A percentile compares a stretch with the other conserved stretches of the same genome.
phyloP scores from a whole-genome alignment of 225 moss, liverwort and hornwort genomes.

The Marchantia polymorpha region DNA sequence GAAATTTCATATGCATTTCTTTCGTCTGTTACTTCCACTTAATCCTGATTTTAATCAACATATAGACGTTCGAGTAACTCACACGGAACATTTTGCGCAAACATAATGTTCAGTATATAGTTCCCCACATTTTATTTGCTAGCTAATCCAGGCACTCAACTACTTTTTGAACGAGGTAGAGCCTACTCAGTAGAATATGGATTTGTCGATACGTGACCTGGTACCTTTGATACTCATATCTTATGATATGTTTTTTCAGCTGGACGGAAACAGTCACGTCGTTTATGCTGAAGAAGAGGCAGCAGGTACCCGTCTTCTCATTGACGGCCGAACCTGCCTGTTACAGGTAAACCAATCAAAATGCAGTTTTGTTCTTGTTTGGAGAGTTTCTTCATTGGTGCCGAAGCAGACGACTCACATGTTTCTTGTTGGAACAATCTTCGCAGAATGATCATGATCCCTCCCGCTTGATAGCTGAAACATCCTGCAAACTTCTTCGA shows the following conservation, averaged over 20 bases:
- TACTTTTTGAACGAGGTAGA: too few species aligned
- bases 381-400: background rate
- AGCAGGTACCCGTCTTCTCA: slow-evolving; percentile 86
- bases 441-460: slow-evolving; percentile 96
- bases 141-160: too few species aligned
- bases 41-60: too few species aligned
- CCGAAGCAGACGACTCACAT: background rate
- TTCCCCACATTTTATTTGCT: too few species aligned
- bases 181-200: too few species aligned
- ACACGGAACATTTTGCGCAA: too few species aligned
- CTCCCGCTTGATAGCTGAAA: slow-evolving; percentile 82
- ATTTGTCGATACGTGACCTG: background rate
- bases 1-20: too few species aligned
- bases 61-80: too few species aligned
- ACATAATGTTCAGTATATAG: too few species aligned
- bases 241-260: slow-evolving; percentile 39
- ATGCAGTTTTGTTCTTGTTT: background rate
- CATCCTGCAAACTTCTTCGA: slow-evolving; percentile 91
- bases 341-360: slow-evolving; percentile 54
- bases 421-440: background rate
- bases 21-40: background rate
- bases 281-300: slow-evolving; percentile 95
- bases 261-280: slow-evolving; percentile 90
- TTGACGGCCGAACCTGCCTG: slow-evolving; percentile 92
- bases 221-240: background rate